Conservation (phyloP, 2,329 filamentous ascomycete species). For the Rugonectria rugulosa region DNA sequence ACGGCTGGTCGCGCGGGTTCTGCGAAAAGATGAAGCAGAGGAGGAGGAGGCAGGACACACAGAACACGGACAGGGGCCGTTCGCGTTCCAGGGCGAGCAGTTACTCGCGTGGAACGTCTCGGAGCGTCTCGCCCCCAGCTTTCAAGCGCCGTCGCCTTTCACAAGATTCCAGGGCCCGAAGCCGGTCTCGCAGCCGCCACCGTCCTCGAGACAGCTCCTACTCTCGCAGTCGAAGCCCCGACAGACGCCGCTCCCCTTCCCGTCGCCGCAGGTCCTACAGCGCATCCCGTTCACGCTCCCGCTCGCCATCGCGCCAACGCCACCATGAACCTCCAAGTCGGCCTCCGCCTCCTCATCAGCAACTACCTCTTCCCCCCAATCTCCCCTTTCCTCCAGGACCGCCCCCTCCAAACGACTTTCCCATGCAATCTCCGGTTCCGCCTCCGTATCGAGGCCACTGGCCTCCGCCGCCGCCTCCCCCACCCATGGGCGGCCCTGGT, state of each 20-base stretch:
- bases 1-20: constrained; percentile 84
- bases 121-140: constrained; percentile 41
- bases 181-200: constrained; percentile 34
- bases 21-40: constrained; percentile 80
- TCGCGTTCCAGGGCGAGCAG: constrained; percentile 44
- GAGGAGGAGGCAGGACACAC: constrained; percentile 44
- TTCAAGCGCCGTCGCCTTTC: constrained; percentile 42
- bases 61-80: constrained; percentile 40
- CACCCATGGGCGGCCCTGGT: constrained; percentile 31
- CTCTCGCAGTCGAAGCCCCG: constrained; percentile 33
- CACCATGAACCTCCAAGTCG: constrained; percentile 28
- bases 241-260: constrained; percentile 22
- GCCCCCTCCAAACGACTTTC: constrained; percentile 39
- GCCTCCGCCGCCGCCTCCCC: constrained; percentile 50
- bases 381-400: constrained; percentile 28
- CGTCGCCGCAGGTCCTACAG: constrained; percentile 32
- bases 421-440: constrained; percentile 47
- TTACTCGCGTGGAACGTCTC: constrained; percentile 40
- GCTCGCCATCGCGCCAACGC: constrained; percentile 27
- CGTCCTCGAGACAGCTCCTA: constrained; percentile 43
- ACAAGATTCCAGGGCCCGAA: constrained; percentile 31
- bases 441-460: constrained; percentile 51
- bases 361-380: constrained; percentile 30
- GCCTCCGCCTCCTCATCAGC: constrained; percentile 36
- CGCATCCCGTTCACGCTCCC: constrained; percentile 33